Evolutionary conservation across 1,139 yeast genomes (phyloP).

Genomic region (Trichomonascaceae sp.): DNA sequence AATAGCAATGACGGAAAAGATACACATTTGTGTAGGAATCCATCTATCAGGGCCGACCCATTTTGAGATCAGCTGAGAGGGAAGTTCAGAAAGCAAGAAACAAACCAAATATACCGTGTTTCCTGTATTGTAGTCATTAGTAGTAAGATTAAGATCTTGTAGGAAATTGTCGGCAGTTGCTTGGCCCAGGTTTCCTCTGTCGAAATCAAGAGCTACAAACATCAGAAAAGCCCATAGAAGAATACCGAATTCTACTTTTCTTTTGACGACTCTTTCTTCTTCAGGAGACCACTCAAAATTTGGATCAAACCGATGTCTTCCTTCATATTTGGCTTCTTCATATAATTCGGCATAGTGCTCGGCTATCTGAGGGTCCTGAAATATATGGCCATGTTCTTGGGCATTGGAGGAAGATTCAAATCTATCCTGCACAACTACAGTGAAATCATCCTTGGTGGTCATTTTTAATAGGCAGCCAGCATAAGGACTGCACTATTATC

Average conservation of each 20-base stretch:
- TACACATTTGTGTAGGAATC: constrained; percentile 46
- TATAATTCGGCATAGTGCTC: constrained; percentile 39
- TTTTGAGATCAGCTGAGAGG: constrained; percentile 49
- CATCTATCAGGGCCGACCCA: constrained; percentile 49
- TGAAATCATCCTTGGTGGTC: background rate
- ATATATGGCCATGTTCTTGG: constrained; percentile 12
- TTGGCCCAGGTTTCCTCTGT: constrained; percentile 45
- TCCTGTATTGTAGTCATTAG: constrained; percentile 46
- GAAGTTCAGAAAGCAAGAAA: constrained; percentile 46
- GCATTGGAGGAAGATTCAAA: background rate
- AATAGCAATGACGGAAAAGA: constrained; percentile 48
- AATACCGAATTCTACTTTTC: constrained; percentile 42
- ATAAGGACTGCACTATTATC: background rate
- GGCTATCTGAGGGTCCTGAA: constrained; percentile 40
- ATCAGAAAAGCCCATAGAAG: constrained; percentile 43
- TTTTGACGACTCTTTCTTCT: constrained; percentile 39
- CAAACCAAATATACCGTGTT: constrained; percentile 40
- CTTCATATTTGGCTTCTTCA: constrained; percentile 40
- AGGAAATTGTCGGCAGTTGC: constrained; percentile 47
- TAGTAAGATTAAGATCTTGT: constrained; percentile 39
- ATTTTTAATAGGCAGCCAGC: background rate
- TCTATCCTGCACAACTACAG: constrained; percentile 2
- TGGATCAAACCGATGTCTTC: constrained; percentile 43
- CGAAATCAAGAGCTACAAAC: constrained; percentile 47
- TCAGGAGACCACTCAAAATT: constrained; percentile 40